These are phyloP conservation scores for Tuber calosporum DNA, from an alignment of 495 filamentous ascomycete species.

Conservation along the genomic window DNA sequence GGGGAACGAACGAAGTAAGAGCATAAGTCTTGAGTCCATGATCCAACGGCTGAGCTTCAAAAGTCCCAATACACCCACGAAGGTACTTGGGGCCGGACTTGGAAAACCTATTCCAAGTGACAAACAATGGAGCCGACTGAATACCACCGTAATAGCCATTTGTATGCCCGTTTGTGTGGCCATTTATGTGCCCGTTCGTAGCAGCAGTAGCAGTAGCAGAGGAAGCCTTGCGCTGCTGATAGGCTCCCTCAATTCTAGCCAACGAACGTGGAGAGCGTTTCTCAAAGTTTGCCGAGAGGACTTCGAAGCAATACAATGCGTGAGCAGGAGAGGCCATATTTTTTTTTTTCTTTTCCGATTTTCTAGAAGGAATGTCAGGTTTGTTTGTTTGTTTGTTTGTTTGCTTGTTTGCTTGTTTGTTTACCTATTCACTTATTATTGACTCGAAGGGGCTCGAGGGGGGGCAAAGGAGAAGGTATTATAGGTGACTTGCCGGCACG, in stretches of 20 bases:
- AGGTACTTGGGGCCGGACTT: slow-evolving; percentile 55
- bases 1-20: slow-evolving; percentile 61
- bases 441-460: not conserved
- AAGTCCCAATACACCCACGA: slow-evolving; percentile 94
- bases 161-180: slow-evolving; percentile 5
- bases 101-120: slow-evolving; percentile 83
- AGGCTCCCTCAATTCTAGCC: slow-evolving; percentile 62
- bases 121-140: slow-evolving; percentile 64
- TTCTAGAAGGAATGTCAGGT: not conserved
- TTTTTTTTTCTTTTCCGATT: slow-evolving; percentile 41
- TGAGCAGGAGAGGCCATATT: slow-evolving; percentile 75
- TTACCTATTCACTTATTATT: not conserved
- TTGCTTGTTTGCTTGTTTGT: not conserved
- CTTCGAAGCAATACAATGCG: slow-evolving; percentile 88
- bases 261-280: slow-evolving; percentile 55
- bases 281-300: slow-evolving; percentile 60
- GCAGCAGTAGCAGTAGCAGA: not conserved
- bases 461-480: not conserved
- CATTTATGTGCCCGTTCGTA: slow-evolving; percentile 9
- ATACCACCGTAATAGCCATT: slow-evolving; percentile 19
- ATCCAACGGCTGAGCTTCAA: slow-evolving; percentile 68
- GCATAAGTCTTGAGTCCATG: slow-evolving; percentile 72
- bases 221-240: slow-evolving; percentile 40
- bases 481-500: not conserved
- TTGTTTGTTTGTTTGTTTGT: not conserved